Evolutionary conservation across 495 filamentous ascomycete genomes (phyloP).

Genomic region (Melanomma pulvis-pyrius): DNA sequence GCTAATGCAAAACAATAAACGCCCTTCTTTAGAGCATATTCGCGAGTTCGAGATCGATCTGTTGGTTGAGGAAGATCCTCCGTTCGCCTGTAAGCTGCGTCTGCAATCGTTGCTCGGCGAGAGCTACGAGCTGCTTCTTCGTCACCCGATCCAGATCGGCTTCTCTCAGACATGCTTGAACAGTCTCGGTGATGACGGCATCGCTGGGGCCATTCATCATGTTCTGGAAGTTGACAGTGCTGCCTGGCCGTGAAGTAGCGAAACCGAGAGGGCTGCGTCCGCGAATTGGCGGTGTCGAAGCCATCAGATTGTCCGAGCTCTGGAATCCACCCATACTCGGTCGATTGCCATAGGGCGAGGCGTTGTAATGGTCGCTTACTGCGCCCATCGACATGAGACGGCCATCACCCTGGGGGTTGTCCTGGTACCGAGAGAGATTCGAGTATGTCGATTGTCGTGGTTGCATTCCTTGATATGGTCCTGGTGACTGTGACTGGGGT

Average conservation of each 20-base stretch:
- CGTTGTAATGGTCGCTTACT: conserved; percentile 60
- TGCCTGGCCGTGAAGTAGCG: conserved; percentile 61
- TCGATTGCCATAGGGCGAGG: conserved; percentile 51
- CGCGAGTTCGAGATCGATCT: conserved; percentile 91
- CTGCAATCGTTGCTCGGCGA: conserved; percentile 90
- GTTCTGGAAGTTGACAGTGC: conserved; percentile 76
- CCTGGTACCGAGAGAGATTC: conserved; percentile 47
- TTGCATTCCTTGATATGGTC: conserved; percentile 37
- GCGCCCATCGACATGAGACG: conserved; percentile 66
- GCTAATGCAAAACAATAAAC: conserved; percentile 15
- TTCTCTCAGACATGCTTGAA: conserved; percentile 79
- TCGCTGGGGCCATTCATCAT: conserved; percentile 67
- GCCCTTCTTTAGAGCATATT: conserved; percentile 62
- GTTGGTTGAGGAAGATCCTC: conserved; percentile 79
- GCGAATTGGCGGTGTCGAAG: conserved; percentile 51
- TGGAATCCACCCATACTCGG: conserved; percentile 57
- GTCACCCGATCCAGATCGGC: conserved; percentile 94
- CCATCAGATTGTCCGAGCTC: conserved; percentile 61
- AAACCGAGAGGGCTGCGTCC: conserved; percentile 45
- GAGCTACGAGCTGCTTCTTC: conserved; percentile 88
- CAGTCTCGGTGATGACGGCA: conserved; percentile 73
- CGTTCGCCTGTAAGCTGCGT: conserved; percentile 82
- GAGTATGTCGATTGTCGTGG: conserved; percentile 52
- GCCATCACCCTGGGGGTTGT: conserved; percentile 42
- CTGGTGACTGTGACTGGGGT: conserved; percentile 36